Conservation (phyloP, 495 filamentous ascomycete species). For the Gamarada debralockiae region DNA sequence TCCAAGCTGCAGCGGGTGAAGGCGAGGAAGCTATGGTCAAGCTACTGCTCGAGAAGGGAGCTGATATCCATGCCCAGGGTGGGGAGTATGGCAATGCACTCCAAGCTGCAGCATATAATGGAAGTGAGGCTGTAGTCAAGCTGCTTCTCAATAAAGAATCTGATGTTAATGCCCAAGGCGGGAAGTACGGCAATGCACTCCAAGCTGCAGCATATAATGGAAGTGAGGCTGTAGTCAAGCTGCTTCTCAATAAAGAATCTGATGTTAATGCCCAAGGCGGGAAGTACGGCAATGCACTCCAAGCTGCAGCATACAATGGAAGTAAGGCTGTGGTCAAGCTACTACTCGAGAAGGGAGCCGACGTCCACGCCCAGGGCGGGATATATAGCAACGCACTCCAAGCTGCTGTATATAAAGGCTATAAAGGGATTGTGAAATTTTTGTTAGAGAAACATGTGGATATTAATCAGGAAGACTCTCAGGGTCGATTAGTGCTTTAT, state of each 20-base stretch:
- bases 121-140: constrained; percentile 10
- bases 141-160: constrained; percentile 25
- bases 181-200: too few species aligned
- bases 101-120: constrained; percentile 20
- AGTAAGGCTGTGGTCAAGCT: too few species aligned
- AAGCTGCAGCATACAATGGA: too few species aligned
- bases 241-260: constrained; percentile 24
- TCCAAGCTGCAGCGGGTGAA: neutral
- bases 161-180: constrained; percentile 14
- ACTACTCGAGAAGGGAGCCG: too few species aligned
- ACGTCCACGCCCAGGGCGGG: too few species aligned
- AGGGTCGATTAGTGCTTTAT: constrained; percentile 3
- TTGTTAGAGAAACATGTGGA: constrained; percentile 25
- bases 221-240: too few species aligned
- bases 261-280: too few species aligned
- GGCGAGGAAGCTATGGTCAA: constrained; percentile 12
- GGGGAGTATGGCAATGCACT: constrained; percentile 20
- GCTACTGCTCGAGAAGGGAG: constrained; percentile 25
- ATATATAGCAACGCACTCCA: too few species aligned
- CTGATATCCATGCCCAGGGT: constrained; percentile 12
- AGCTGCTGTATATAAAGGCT: constrained; percentile 7
- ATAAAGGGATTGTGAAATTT: constrained; percentile 15
- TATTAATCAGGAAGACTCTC: constrained; percentile 10
- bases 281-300: too few species aligned
- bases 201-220: too few species aligned